These are phyloP conservation scores for Sicyos edulis DNA, from an alignment of 306 rosid species.

Conservation along the genomic window DNA sequence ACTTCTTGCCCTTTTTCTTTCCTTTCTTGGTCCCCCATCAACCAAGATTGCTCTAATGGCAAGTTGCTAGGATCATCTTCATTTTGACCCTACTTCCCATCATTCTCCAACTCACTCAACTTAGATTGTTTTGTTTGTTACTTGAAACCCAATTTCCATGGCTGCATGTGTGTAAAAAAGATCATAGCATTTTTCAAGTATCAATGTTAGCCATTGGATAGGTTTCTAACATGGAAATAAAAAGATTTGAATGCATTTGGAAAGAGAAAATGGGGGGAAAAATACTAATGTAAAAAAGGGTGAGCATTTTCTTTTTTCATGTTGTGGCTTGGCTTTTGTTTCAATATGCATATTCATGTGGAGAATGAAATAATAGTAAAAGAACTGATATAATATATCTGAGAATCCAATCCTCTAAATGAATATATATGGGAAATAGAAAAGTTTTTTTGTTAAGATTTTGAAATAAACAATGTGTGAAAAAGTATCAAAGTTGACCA, in stretches of 20 bases:
- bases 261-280: not conserved
- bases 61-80: conserved; percentile 4
- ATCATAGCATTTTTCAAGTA: not conserved
- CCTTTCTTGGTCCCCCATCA: not conserved
- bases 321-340: conserved; percentile 3
- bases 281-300: not conserved
- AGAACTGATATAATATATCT: not conserved
- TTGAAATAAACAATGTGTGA: not conserved
- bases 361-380: not conserved
- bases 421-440: not conserved
- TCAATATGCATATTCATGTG: conserved; percentile 12
- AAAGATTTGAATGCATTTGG: not conserved
- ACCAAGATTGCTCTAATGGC: conserved; percentile 9
- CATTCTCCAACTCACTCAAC: conserved; percentile 18
- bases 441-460: not conserved
- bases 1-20: not conserved
- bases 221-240: too few species aligned
- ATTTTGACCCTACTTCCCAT: conserved; percentile 17
- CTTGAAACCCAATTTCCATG: conserved; percentile 5
- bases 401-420: not conserved
- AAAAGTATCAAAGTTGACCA: not conserved
- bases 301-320: not conserved
- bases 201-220: not conserved
- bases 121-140: not conserved
- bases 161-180: not conserved